These are phyloP conservation scores for Leccinum variicolor DNA, from an alignment of 768 basidiomycete species.

Conservation along the genomic window DNA sequence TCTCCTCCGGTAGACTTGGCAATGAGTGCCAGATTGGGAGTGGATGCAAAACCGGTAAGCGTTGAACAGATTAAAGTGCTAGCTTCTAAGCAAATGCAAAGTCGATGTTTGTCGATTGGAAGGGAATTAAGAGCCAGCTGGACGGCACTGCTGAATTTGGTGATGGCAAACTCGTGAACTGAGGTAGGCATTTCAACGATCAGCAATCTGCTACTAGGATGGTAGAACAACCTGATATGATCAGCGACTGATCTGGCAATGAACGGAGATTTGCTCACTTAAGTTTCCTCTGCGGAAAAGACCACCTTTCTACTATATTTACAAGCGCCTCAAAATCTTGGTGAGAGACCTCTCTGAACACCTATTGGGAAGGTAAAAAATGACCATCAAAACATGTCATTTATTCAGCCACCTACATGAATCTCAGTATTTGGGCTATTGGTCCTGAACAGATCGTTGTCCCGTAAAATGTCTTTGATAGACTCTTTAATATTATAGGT, in stretches of 20 bases:
- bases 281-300: background rate
- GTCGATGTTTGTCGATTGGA: background rate
- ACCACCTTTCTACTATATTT: background rate
- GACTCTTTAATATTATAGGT: no score
- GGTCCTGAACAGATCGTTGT: background rate
- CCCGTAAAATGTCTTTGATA: no score
- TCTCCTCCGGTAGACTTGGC: background rate
- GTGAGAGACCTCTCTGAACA: background rate
- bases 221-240: background rate
- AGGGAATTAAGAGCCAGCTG: background rate
- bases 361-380: background rate
- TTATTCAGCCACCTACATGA: background rate
- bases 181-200: background rate
- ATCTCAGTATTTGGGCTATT: background rate
- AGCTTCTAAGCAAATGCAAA: background rate
- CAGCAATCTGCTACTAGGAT: background rate
- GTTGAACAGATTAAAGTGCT: background rate
- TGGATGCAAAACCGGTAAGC: background rate
- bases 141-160: background rate
- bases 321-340: background rate
- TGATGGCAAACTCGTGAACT: background rate
- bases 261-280: background rate
- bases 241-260: background rate
- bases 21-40: background rate
- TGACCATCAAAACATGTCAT: background rate